Conservation (phyloP, 306 rosid genomes). For the Glycine tomentella region DNA sequence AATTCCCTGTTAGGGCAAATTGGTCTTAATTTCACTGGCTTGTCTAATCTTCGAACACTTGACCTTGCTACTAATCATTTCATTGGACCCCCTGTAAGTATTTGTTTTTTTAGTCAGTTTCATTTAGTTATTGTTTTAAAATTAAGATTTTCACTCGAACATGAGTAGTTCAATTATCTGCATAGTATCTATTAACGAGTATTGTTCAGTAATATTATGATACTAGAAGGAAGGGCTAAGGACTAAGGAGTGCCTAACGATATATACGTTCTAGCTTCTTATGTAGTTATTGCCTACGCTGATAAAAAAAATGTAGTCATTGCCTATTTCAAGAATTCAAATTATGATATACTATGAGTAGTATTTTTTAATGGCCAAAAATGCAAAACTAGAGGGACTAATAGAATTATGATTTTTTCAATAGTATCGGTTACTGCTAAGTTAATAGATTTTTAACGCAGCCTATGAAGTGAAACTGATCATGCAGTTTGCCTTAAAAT, state of each 20-base stretch:
- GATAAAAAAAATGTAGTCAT: too few relatives aligned
- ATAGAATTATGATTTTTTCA: constrained; percentile 9
- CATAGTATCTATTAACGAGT: too few relatives aligned
- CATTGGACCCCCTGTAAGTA: constrained; percentile 62
- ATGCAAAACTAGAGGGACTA: background rate
- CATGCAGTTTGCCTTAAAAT: background rate
- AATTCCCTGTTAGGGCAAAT: constrained; percentile 66
- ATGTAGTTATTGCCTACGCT: too few relatives aligned
- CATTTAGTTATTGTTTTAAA: too few relatives aligned
- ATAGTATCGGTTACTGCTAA: background rate
- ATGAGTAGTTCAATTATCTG: too few relatives aligned
- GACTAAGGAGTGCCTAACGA: background rate
- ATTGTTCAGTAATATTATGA: too few relatives aligned
- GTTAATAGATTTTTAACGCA: background rate
- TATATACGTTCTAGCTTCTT: background rate
- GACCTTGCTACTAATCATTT: constrained; percentile 79
- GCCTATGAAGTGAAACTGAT: background rate
- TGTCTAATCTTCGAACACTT: constrained; percentile 61
- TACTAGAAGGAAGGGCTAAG: background rate
- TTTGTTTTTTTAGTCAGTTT: too few relatives aligned
- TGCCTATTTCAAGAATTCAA: background rate
- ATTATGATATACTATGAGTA: constrained; percentile 4
- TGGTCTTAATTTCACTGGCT: constrained; percentile 69
- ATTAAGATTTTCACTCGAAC: too few relatives aligned
- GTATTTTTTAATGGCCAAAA: background rate